These are phyloP conservation scores for Endocladia muricata DNA, from an alignment of 31 red algal species.

Conservation along the genomic window DNA sequence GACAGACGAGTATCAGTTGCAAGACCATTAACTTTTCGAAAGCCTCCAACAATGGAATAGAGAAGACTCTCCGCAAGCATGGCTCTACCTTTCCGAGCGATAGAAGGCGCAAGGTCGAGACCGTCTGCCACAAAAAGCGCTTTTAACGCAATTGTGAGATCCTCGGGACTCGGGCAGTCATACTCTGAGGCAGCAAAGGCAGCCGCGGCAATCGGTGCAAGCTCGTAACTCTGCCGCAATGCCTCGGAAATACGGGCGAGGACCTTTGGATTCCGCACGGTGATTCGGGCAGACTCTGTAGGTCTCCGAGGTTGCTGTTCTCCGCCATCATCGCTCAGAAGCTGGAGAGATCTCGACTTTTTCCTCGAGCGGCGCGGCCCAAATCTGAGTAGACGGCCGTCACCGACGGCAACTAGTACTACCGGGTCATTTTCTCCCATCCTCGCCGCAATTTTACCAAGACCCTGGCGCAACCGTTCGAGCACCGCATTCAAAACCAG, in stretches of 20 bases:
- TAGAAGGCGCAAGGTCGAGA: conserved; percentile 52
- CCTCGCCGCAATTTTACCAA: conserved; percentile 44
- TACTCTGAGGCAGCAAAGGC: conserved; percentile 57
- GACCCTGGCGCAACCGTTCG: conserved; percentile 46
- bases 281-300: conserved; percentile 20
- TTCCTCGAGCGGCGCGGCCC: conserved; percentile 38
- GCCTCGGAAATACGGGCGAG: conserved; percentile 55
- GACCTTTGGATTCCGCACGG: conserved; percentile 39
- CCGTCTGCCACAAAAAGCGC: conserved; percentile 58
- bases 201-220: conserved; percentile 51
- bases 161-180: conserved; percentile 56
- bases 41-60: conserved; percentile 36
- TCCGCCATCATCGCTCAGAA: no score
- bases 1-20: conserved; percentile 43
- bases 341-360: background rate
- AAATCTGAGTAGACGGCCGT: conserved; percentile 53
- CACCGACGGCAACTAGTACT: conserved; percentile 40
- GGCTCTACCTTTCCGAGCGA: conserved; percentile 38
- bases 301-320: background rate
- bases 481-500: conserved; percentile 52
- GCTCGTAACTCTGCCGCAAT: conserved; percentile 39
- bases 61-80: conserved; percentile 64
- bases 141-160: conserved; percentile 39
- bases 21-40: conserved; percentile 21
- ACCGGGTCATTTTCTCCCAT: conserved; percentile 56